A percentile compares a stretch with the other conserved stretches of the same genome.
Conservation (phyloP, 2,329 filamentous ascomycete species). For the Talaromyces sp. region DNA sequence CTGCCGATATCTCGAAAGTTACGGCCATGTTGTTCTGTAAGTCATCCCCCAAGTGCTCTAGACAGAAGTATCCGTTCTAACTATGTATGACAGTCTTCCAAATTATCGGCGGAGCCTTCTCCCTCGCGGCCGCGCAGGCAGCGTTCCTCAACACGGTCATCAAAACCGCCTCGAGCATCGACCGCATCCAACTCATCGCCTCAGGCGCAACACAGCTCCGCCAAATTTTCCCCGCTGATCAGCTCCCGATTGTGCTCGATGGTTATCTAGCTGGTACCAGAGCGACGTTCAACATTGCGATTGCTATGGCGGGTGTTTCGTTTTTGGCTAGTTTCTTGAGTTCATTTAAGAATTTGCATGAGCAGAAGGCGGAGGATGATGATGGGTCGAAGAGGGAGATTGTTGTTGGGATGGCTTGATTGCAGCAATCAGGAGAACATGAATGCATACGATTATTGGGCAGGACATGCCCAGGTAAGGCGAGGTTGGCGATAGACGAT, state of each 20-base stretch:
- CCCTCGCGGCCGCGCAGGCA: slow-evolving; percentile 27
- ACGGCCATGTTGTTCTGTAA: slow-evolving; percentile 27
- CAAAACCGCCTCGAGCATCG: slow-evolving; percentile 7
- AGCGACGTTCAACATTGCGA: neutral
- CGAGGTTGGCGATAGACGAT: neutral
- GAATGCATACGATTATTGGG: neutral
- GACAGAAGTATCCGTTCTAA: neutral
- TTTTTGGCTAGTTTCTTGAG: slow-evolving; percentile 8
- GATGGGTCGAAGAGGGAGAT: neutral
- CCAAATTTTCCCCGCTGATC: neutral
- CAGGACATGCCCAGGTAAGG: neutral
- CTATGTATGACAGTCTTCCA: slow-evolving; percentile 25
- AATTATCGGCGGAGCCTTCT: slow-evolving; percentile 33
- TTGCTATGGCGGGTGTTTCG: slow-evolving; percentile 4
- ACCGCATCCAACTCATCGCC: neutral
- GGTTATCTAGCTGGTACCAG: slow-evolving; percentile 14
- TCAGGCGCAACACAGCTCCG: slow-evolving; percentile 15
- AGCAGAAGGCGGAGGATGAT: slow-evolving; percentile 9
- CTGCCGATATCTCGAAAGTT: slow-evolving; percentile 31
- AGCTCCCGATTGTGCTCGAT: slow-evolving; percentile 6
- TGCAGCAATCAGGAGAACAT: neutral
- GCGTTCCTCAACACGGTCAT: slow-evolving; percentile 23
- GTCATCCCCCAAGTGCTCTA: neutral
- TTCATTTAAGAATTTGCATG: slow-evolving; percentile 14
- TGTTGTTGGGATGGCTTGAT: slow-evolving; percentile 6